Evolutionary conservation across 495 filamentous ascomycete genomes (phyloP).

Genomic region (Umbilicaria muhlenbergii): DNA sequence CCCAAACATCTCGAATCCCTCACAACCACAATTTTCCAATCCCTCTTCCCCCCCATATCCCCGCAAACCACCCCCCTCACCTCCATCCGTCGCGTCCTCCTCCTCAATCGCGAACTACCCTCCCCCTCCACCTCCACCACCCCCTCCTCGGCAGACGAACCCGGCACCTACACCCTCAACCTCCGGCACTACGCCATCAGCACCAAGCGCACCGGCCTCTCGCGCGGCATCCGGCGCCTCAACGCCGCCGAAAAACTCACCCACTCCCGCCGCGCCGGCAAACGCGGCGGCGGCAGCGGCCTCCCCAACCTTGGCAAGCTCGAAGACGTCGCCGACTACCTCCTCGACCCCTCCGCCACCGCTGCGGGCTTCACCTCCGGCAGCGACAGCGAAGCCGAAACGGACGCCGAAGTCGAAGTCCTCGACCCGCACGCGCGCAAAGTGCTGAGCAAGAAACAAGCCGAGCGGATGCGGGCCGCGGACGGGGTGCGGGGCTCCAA

Average conservation of each 20-base stretch:
- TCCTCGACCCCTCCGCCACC: slow-evolving; percentile 69
- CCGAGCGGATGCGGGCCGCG: slow-evolving; percentile 34
- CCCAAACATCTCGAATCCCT: slow-evolving; percentile 84
- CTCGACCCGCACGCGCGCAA: slow-evolving; percentile 56
- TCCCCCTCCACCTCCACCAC: slow-evolving; percentile 7
- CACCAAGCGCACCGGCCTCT: slow-evolving; percentile 70
- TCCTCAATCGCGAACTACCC: slow-evolving; percentile 64
- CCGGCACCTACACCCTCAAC: slow-evolving; percentile 68
- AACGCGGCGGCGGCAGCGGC: slow-evolving; percentile 39
- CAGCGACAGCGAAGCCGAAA: slow-evolving; percentile 81
- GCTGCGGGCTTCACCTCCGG: slow-evolving; percentile 73
- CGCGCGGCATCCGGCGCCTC: slow-evolving; percentile 65
- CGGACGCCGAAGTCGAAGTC: slow-evolving; percentile 91
- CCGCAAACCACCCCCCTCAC: slow-evolving; percentile 77
- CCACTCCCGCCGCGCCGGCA: slow-evolving; percentile 38
- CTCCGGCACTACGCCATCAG: slow-evolving; percentile 91
- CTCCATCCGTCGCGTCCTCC: slow-evolving; percentile 75
- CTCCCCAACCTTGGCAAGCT: slow-evolving; percentile 83
- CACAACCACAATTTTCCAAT: slow-evolving; percentile 90
- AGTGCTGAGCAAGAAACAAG: slow-evolving; percentile 47
- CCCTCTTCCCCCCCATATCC: slow-evolving; percentile 89
- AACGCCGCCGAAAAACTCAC: slow-evolving; percentile 71
- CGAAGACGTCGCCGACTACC: slow-evolving; percentile 88
- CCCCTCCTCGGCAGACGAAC: slow-evolving; percentile 29
- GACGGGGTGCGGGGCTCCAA: slow-evolving; percentile 21